Conservation (phyloP, 768 basidiomycete species). For the Paxillus ammoniavirescens region DNA sequence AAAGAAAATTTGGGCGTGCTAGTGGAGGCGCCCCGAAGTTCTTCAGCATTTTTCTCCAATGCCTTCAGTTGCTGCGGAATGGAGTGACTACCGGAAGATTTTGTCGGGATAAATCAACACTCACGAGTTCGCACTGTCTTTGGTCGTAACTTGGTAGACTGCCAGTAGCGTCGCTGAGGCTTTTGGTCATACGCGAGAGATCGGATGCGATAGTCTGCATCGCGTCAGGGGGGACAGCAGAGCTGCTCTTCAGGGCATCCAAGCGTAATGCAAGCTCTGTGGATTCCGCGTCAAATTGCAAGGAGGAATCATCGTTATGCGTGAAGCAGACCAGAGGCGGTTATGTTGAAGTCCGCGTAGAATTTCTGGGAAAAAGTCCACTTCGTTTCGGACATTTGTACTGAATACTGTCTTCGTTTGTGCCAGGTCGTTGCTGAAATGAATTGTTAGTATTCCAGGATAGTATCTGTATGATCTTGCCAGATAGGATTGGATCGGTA, state of each 20-base stretch:
- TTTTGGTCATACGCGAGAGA: constrained; percentile 59
- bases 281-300: constrained; percentile 14
- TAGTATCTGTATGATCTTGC: too few relatives aligned
- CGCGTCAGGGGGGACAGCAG: constrained; percentile 30
- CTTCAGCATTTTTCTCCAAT: constrained; percentile 56
- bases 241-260: constrained; percentile 34
- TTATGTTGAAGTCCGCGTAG: constrained; percentile 19
- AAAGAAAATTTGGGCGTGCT: constrained; percentile 68
- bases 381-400: constrained; percentile 22
- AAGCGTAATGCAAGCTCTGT: constrained; percentile 52
- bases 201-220: constrained; percentile 47
- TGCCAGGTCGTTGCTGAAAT: background rate
- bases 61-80: constrained; percentile 59
- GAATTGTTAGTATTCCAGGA: too few relatives aligned
- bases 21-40: constrained; percentile 41
- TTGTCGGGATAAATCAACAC: constrained; percentile 21
- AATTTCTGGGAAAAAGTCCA: constrained; percentile 34
- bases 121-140: constrained; percentile 64
- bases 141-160: constrained; percentile 74
- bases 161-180: constrained; percentile 59
- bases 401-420: background rate
- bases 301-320: background rate
- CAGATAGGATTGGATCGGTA: too few relatives aligned
- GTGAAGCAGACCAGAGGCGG: constrained; percentile 23
- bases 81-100: constrained; percentile 10